Base-by-base conservation (phyloP, 2,329 filamentous ascomycete species). In the Microthyrium microscopicum region DNA sequence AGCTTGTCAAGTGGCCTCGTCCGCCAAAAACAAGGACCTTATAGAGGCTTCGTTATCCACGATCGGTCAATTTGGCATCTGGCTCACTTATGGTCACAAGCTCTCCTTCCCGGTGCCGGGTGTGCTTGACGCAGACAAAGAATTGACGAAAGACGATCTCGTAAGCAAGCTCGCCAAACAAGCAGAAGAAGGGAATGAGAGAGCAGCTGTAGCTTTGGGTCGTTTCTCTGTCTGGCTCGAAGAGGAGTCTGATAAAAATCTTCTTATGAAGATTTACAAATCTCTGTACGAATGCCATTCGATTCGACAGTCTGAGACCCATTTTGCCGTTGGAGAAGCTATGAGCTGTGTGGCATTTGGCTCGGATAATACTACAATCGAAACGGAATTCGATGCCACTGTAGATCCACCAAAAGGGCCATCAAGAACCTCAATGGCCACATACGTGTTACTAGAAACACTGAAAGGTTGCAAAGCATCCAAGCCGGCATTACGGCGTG, bases 271-370 rank as follows among this genome's bases (percentile, higher is more conserved):
- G 20, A 20, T 36, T 13, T n/a, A n/a, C n/a, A n/a, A n/a, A n/a
- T n/a, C n/a, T n/a, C 19, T 95, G 0, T 80, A 85, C 49, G 66
- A 66, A 7, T 61, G 95, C 3, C 78, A 91, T 44, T 84, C 93
- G 48, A 71, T 89, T 27, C 81, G 81, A 43, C 77, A 84, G 44
- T 71, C 80, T 1, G 87, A 95, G 51, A 68, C 85, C 2, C 87
- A 94, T 40, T 94, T 98, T 49, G 72, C 83, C 0, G 73, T 92
- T 19, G 89, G 89, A 11, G 85, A 93, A 50, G 83, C 89, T 9
- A 67, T 95, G 34, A 77, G 79, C 29, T 79, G 79, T 29, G 70
- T 78, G 5, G 68, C 81, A 24, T 72, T 68, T 24, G 76, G 85
- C 25, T 95, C 87, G 85, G 68, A 79, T 21, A 91, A 87, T 0